Percentiles rank a stretch among this genome's conserved stretches.
Conservation (phyloP, 2,329 filamentous ascomycete genomes). For the Botrytis fragariae region DNA sequence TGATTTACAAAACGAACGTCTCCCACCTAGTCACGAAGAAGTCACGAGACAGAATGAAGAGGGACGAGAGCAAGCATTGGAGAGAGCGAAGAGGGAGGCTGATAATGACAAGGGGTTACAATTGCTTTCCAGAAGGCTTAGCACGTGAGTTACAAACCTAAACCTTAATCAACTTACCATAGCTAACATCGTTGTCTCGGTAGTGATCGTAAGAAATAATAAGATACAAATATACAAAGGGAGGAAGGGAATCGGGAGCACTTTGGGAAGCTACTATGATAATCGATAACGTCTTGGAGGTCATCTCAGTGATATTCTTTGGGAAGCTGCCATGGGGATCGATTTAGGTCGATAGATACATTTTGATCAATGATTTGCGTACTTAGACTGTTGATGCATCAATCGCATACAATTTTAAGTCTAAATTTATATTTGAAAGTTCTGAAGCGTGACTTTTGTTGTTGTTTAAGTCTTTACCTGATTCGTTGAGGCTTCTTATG, state of each 20-base stretch:
- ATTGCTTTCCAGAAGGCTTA: slow-evolving; percentile 83
- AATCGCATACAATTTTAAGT: slow-evolving; percentile 19
- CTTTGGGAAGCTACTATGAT: slow-evolving; percentile 17
- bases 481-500: neutral
- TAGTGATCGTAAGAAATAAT: slow-evolving; percentile 33
- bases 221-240: slow-evolving; percentile 16
- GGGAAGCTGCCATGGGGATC: slow-evolving; percentile 13
- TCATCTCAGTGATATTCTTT: neutral
- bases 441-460: neutral
- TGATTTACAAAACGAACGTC: slow-evolving; percentile 90
- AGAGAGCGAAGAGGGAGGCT: slow-evolving; percentile 82
- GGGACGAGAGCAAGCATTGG: slow-evolving; percentile 76
- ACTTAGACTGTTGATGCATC: slow-evolving; percentile 4
- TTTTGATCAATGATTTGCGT: slow-evolving; percentile 17
- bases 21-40: slow-evolving; percentile 91
- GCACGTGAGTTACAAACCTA: slow-evolving; percentile 71
- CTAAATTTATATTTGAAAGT: neutral
- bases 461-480: neutral
- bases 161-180: neutral
- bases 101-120: slow-evolving; percentile 89
- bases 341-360: slow-evolving; percentile 19
- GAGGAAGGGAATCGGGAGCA: neutral
- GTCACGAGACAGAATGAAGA: slow-evolving; percentile 80
- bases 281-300: slow-evolving; percentile 13
- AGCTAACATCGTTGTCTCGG: slow-evolving; percentile 14